These are phyloP conservation scores for Ceratocystis cubensis DNA, from an alignment of 2,329 filamentous ascomycete genomes.

Conservation along the genomic window DNA sequence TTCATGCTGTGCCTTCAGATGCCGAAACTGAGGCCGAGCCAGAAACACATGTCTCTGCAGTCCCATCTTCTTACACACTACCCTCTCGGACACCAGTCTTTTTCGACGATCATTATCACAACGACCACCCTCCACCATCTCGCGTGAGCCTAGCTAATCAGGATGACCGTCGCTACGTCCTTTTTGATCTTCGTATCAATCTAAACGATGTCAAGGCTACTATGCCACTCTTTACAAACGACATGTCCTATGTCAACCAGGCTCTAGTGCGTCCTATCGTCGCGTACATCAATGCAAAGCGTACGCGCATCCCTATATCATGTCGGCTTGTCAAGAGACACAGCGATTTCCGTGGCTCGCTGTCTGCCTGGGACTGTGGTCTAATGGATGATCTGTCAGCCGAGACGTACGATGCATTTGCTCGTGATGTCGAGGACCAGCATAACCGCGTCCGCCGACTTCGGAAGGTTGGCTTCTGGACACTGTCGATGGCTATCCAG, in stretches of 20 bases:
- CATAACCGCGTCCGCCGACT: constrained; percentile 74
- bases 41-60: constrained; percentile 15
- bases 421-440: constrained; percentile 77
- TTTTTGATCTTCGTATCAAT: constrained; percentile 91
- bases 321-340: constrained; percentile 86
- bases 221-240: constrained; percentile 81
- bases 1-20: constrained; percentile 12
- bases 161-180: constrained; percentile 64
- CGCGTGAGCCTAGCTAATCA: constrained; percentile 24
- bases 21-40: constrained; percentile 7
- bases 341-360: constrained; percentile 85
- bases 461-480: constrained; percentile 96
- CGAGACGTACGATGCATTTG: constrained; percentile 92
- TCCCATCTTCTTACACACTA: constrained; percentile 19
- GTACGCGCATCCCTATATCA: constrained; percentile 88
- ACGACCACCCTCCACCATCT: constrained; percentile 12
- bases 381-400: constrained; percentile 87
- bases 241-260: constrained; percentile 92
- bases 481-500: constrained; percentile 79
- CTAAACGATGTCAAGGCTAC: constrained; percentile 89
- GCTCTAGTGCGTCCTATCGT: constrained; percentile 91
- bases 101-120: constrained; percentile 20
- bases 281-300: constrained; percentile 92
- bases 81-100: constrained; percentile 15
- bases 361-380: constrained; percentile 88